Base-by-base conservation (phyloP, 331 rosid species). In the Rosa hybrid region DNA sequence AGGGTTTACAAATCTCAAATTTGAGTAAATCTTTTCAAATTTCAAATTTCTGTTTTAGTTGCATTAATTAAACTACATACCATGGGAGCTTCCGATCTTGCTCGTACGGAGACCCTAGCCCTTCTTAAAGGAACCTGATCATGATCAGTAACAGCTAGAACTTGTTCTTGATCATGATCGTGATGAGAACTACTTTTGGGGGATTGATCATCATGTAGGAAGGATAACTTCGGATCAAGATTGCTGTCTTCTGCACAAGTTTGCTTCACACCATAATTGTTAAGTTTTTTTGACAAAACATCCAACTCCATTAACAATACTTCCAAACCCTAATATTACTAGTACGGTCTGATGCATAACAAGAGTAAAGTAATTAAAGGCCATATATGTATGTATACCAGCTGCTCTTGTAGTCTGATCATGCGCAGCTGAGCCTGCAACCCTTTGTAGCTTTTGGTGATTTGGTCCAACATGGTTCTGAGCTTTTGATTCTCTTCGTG, bases 401-500 rank as follows among this genome's bases (percentile, higher is more conserved):
- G 67, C 16, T 23, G 67, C 30, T 57, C 13, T 60, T 60, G 39
- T 23, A 60, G 38, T 60, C 67, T 60, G 17, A 60, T 25, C 38
- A 60, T 23, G 67, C 7, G 67, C 67, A 60, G 67, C 38, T 60
- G 67, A 11, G 38, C 67, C 67, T 23, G 67, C 38, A 60, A 60
- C 67, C 25, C 38, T 1, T 25, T 60, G 38, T 60, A 60, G 38
- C 17, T 23, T 60, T 60, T 60, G 38, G 67, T 60, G 8, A 23
- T 60, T 23, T 60, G 67, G 17, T 60, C 30, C 38, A 60, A 60
- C 38, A 60, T 60, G 67, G 38, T 23, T 23, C 25, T 60, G 67
- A 60, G 67, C 38, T 60, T 60, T 60, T 60, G 67, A 60, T 60
- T 60, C 67, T 60, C 67, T 60, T 60, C 38, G 7, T 21, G 67